Percentiles rank a stretch among this genome's conserved stretches.
Conservation (phyloP, 257 asterid genomes). For the Ligustrum vulgare region DNA sequence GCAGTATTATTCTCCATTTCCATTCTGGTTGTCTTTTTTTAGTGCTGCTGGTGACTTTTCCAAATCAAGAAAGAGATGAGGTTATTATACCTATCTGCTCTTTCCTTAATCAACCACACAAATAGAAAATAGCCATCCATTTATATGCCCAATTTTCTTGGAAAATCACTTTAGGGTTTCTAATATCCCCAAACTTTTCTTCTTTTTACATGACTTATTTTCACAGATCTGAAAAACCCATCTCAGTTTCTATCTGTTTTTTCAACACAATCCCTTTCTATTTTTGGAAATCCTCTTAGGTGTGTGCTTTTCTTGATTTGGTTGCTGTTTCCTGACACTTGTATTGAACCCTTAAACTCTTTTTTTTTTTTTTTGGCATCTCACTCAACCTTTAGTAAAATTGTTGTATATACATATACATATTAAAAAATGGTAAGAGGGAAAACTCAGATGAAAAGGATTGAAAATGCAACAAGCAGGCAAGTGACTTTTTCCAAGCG, state of each 20-base stretch:
- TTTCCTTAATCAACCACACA: slow-evolving; percentile 21
- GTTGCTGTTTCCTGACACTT: not conserved
- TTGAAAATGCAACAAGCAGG: slow-evolving; percentile 55
- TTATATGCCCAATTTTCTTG: not conserved
- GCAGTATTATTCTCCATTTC: not conserved
- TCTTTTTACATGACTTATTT: not conserved
- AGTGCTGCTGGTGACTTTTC: slow-evolving; percentile 31
- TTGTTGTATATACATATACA: not conserved
- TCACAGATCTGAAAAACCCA: slow-evolving; percentile 43
- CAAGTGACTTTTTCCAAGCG: slow-evolving; percentile 68
- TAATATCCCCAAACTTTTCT: not conserved
- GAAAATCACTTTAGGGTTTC: slow-evolving; percentile 30
- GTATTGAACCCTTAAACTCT: not conserved
- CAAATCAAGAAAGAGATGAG: slow-evolving; percentile 40
- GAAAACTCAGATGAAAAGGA: slow-evolving; percentile 55
- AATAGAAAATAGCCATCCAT: not conserved
- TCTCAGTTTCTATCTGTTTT: slow-evolving; percentile 10
- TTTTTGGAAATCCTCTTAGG: slow-evolving; percentile 20
- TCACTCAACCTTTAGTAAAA: not conserved
- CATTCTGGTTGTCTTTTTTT: slow-evolving; percentile 14
- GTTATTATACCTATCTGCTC: slow-evolving; percentile 12
- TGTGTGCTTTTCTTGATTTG: slow-evolving; percentile 5
- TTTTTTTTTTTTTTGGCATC: not conserved
- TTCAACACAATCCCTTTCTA: slow-evolving; percentile 18
- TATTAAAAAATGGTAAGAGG: slow-evolving; percentile 54